These are phyloP conservation scores for Corylus heterophylla DNA, from an alignment of 306 rosid genomes.

Conservation along the genomic window DNA sequence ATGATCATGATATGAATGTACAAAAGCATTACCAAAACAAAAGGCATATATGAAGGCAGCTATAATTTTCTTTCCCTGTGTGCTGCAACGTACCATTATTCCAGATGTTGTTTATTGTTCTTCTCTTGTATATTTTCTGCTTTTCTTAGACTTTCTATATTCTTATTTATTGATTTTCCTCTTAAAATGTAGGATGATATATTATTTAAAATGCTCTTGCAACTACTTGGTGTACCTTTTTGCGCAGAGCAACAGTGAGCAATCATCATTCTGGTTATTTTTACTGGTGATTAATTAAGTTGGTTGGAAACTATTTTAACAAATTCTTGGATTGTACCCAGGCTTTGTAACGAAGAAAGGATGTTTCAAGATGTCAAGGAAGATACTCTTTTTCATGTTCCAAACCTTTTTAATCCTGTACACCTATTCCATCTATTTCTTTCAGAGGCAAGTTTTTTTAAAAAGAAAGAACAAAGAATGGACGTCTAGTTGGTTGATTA, in stretches of 20 bases:
- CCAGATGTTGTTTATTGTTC: background rate
- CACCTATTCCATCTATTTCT: slow-evolving; percentile 81
- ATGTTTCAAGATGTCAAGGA: slow-evolving; percentile 42
- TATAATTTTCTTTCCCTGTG: slow-evolving; percentile 7
- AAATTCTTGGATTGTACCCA: slow-evolving; percentile 30
- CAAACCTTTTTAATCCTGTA: slow-evolving; percentile 68
- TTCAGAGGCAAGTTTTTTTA: slow-evolving; percentile 52
- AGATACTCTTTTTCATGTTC: slow-evolving; percentile 45
- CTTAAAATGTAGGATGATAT: slow-evolving; percentile 78
- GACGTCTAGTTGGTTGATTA: slow-evolving; percentile 5
- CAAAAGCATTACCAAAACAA: slow-evolving; percentile 9
- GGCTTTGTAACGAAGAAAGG: slow-evolving; percentile 44
- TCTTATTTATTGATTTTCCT: slow-evolving; percentile 6
- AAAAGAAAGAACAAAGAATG: background rate
- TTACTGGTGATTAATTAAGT: slow-evolving; percentile 11
- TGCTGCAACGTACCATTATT: background rate
- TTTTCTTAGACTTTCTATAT: slow-evolving; percentile 4
- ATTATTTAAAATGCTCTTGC: slow-evolving; percentile 79
- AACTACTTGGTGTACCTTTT: slow-evolving; percentile 54
- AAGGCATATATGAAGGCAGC: slow-evolving; percentile 11
- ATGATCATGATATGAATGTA: slow-evolving; percentile 10
- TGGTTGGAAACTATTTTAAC: slow-evolving; percentile 17
- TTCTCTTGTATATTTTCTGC: background rate
- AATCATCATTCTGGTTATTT: slow-evolving; percentile 21
- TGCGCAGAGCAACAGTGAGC: slow-evolving; percentile 55